phyloP scores from a whole-genome alignment of 164 flowering plant species.

The Echeveria elegans region DNA sequence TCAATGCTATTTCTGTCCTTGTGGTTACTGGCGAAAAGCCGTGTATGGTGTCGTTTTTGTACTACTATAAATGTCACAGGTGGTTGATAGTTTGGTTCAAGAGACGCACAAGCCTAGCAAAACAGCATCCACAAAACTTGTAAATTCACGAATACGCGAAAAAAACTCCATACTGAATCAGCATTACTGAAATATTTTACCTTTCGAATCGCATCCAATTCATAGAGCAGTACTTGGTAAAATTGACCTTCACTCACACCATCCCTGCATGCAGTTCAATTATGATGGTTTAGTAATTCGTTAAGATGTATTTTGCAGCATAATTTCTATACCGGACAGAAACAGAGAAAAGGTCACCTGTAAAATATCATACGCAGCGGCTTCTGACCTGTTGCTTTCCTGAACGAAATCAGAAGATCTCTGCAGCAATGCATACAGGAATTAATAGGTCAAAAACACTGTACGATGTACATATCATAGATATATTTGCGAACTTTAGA shows the following conservation, averaged over 20 bases:
- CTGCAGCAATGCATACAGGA: conserved; percentile 20
- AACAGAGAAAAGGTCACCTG: conserved; percentile 36
- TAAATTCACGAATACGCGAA: too few relatives aligned
- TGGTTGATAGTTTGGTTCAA: conserved; percentile 80
- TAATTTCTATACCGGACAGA: not conserved
- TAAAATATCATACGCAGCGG: conserved; percentile 62
- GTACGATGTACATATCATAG: not conserved
- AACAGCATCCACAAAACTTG: not conserved
- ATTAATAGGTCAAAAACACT: not conserved
- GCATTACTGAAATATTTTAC: conserved; percentile 18
- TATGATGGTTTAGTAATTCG: not conserved
- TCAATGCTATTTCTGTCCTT: conserved; percentile 57
- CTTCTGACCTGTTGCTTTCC: conserved; percentile 68
- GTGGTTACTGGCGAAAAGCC: conserved; percentile 72
- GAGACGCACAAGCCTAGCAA: conserved; percentile 82
- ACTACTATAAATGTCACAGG: conserved; percentile 87
- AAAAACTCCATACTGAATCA: not conserved
- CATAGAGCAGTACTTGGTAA: conserved; percentile 73
- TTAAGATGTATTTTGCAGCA: not conserved
- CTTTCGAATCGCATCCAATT: conserved; percentile 81
- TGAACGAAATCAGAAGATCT: conserved; percentile 54
- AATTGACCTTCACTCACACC: conserved; percentile 97
- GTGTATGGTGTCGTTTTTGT: conserved; percentile 88
- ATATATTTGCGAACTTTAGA: not conserved
- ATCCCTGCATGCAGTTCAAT: conserved; percentile 40